Evolutionary conservation across 2,329 filamentous ascomycete genomes (phyloP).

Genomic region (Cercospora janseana): DNA sequence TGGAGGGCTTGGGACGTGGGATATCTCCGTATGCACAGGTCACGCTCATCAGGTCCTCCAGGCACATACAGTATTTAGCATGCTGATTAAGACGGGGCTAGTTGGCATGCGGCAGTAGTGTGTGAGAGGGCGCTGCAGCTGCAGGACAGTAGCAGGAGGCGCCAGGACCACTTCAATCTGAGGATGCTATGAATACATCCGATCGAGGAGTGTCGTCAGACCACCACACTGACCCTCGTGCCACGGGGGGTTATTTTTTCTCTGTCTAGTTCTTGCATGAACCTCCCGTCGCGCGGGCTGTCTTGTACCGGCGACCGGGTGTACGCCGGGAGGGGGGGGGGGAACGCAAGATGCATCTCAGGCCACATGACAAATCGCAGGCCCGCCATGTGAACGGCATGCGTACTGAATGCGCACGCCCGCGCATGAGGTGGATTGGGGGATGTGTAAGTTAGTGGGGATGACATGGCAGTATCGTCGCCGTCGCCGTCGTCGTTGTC

Average conservation of each 20-base stretch:
- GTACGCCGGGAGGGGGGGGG: constrained; percentile 14
- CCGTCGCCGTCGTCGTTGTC: no score
- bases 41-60: constrained; percentile 5
- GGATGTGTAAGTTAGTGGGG: constrained; percentile 5
- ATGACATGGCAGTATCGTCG: constrained; percentile 16
- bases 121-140: not conserved
- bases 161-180: constrained; percentile 18
- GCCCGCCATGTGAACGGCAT: constrained; percentile 27
- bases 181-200: constrained; percentile 13
- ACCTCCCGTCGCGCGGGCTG: no score
- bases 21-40: not conserved
- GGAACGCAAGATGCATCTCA: constrained; percentile 11
- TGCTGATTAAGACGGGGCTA: constrained; percentile 9
- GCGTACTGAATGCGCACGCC: constrained; percentile 20
- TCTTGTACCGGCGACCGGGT: constrained; percentile 13
- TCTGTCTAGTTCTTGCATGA: no score
- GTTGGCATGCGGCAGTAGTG: constrained; percentile 5
- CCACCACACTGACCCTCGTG: no score
- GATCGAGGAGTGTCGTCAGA: no score
- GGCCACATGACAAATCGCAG: constrained; percentile 24
- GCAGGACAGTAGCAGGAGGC: constrained; percentile 3
- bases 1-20: constrained; percentile 2
- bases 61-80: constrained; percentile 1
- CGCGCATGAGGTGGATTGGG: constrained; percentile 15
- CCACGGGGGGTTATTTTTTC: no score